A percentile compares a stretch with the other conserved stretches of the same genome.
These are phyloP conservation scores for Peterozyma toletana DNA, from an alignment of 805 yeast genomes.

Conservation along the genomic window DNA sequence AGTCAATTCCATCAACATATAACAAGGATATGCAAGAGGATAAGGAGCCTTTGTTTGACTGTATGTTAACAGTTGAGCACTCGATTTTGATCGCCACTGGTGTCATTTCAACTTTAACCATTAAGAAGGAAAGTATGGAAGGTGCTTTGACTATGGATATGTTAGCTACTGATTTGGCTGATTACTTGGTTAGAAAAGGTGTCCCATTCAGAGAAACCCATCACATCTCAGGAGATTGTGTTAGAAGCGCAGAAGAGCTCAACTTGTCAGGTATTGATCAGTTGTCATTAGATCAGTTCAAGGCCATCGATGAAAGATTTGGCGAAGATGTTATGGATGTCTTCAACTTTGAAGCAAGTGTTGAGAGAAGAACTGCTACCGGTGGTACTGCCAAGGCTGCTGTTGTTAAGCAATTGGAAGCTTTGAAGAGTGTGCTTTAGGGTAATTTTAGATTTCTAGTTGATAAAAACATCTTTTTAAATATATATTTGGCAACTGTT, in stretches of 20 bases:
- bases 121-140: constrained; percentile 71
- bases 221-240: constrained; percentile 98
- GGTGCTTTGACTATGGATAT: constrained; percentile 95
- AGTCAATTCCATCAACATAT: constrained; percentile 96
- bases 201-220: constrained; percentile 99
- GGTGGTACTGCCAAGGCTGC: constrained; percentile 97
- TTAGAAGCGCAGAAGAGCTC: constrained; percentile 77
- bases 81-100: constrained; percentile 94
- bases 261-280: constrained; percentile 80
- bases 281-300: constrained; percentile 68
- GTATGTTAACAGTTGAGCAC: constrained; percentile 84
- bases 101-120: constrained; percentile 78
- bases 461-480: too few species aligned
- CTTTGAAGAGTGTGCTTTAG: constrained; percentile 14
- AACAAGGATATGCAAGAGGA: constrained; percentile 99
- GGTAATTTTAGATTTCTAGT: too few species aligned
- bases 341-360: constrained; percentile 90
- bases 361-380: constrained; percentile 92
- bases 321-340: constrained; percentile 72
- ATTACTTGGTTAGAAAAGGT: constrained; percentile 93
- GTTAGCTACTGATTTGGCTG: constrained; percentile 98
- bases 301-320: constrained; percentile 75
- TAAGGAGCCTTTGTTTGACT: constrained; percentile 96
- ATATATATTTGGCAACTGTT: too few species aligned
- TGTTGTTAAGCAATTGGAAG: constrained; percentile 63